Percentiles rank a stretch among this genome's conserved stretches.
Conservation (phyloP, 1,284 basidiomycete species). For the Xanthoconium separans region DNA sequence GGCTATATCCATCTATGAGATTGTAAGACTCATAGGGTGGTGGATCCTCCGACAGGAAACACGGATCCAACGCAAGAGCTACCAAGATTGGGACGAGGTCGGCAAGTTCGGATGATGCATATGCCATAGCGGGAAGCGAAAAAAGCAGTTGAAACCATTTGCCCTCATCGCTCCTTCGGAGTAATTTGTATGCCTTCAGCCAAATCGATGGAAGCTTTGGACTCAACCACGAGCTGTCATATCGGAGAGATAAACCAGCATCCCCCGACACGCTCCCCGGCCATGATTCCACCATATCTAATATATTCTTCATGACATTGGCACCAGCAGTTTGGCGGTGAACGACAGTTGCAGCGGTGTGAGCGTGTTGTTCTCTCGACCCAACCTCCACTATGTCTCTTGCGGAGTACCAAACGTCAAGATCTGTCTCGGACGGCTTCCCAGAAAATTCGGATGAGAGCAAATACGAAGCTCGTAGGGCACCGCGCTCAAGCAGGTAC, state of each 20-base stretch:
- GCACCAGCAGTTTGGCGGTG: not conserved
- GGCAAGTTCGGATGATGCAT: slow-evolving; percentile 10
- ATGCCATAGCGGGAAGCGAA: slow-evolving; percentile 33
- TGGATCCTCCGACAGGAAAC: slow-evolving; percentile 16
- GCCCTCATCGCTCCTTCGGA: slow-evolving; percentile 15
- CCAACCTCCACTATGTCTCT: slow-evolving; percentile 13
- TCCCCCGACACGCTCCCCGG: not conserved
- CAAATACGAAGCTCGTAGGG: slow-evolving; percentile 8
- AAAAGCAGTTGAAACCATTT: slow-evolving; percentile 31
- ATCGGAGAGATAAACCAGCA: slow-evolving; percentile 16
- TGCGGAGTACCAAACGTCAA: slow-evolving; percentile 17
- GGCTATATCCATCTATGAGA: slow-evolving; percentile 13
- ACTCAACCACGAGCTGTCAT: slow-evolving; percentile 21
- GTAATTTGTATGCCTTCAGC: slow-evolving; percentile 33
- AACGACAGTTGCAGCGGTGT: slow-evolving; percentile 10
- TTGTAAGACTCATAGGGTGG: slow-evolving; percentile 17
- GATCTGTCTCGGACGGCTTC: not conserved
- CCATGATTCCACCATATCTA: slow-evolving; percentile 14
- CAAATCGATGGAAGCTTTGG: slow-evolving; percentile 25
- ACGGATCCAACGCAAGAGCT: slow-evolving; percentile 26
- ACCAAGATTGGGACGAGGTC: slow-evolving; percentile 31
- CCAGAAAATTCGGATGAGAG: slow-evolving; percentile 9
- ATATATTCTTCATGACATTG: not conserved
- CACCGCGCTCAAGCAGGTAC: slow-evolving; percentile 18
- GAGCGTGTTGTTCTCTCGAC: slow-evolving; percentile 16